These are phyloP conservation scores for Trichosanthes cucumerina DNA, from an alignment of 306 rosid species.

Conservation along the genomic window DNA sequence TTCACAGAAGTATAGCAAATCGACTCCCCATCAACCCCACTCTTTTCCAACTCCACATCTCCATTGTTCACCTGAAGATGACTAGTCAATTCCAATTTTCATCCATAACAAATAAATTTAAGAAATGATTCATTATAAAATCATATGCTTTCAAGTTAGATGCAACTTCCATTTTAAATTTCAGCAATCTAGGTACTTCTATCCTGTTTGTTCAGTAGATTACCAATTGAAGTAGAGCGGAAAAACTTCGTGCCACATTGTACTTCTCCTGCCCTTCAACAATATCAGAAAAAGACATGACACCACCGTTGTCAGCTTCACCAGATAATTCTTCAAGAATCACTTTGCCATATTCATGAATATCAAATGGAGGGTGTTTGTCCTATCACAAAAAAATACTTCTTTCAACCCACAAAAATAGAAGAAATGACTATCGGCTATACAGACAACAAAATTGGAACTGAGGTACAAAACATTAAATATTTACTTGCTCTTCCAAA, in stretches of 20 bases:
- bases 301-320: slow-evolving; percentile 32
- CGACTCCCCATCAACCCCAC: slow-evolving; percentile 29
- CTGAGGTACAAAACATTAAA: slow-evolving; percentile 5
- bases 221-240: slow-evolving; percentile 93
- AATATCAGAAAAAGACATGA: slow-evolving; percentile 51
- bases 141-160: neutral
- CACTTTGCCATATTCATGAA: slow-evolving; percentile 60
- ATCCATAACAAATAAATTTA: neutral
- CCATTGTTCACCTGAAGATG: slow-evolving; percentile 79
- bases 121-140: neutral
- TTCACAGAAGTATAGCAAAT: slow-evolving; percentile 47
- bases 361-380: slow-evolving; percentile 66
- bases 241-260: slow-evolving; percentile 76
- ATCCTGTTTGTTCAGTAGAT: neutral
- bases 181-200: neutral
- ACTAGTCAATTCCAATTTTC: neutral
- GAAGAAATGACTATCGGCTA: neutral
- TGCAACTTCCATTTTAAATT: neutral
- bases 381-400: slow-evolving; percentile 33
- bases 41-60: slow-evolving; percentile 50
- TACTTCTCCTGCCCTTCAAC: slow-evolving; percentile 61
- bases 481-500: slow-evolving; percentile 78
- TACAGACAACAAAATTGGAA: neutral
- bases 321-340: slow-evolving; percentile 53
- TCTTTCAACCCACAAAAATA: neutral